Conservation (phyloP, 1,139 yeast genomes). For the Saccharomyces hybrid region DNA sequence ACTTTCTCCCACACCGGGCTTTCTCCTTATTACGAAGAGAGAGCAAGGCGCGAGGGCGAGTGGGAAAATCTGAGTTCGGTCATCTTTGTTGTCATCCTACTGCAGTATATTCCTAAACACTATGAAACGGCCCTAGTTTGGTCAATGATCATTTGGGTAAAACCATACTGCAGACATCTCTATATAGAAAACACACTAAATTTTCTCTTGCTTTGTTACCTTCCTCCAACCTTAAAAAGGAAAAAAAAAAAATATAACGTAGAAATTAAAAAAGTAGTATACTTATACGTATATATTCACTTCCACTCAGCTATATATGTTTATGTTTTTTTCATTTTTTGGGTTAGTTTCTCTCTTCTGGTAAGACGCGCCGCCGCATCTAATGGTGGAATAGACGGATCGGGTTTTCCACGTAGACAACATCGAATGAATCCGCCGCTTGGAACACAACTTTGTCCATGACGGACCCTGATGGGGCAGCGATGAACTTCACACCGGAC, state of each 20-base stretch:
- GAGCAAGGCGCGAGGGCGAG: conserved; percentile 4
- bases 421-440: conserved; percentile 84
- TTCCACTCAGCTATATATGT: not conserved
- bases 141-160: conserved; percentile 82
- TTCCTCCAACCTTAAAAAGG: not conserved
- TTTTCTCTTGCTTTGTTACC: not conserved
- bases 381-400: conserved; percentile 96
- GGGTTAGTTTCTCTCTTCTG: not conserved
- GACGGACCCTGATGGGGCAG: conserved; percentile 96
- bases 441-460: conserved; percentile 94
- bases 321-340: not conserved
- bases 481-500: conserved; percentile 90
- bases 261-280: not conserved
- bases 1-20: conserved; percentile 5
- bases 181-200: not conserved
- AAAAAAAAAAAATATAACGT: not conserved
- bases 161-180: conserved; percentile 78
- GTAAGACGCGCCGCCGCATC: conserved; percentile 5
- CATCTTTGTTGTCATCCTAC: conserved; percentile 34
- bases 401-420: conserved; percentile 91
- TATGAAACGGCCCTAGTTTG: conserved; percentile 60
- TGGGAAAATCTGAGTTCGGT: conserved; percentile 46
- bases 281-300: not conserved
- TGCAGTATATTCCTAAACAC: conserved; percentile 89
- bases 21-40: conserved; percentile 9